These are phyloP conservation scores for Blastobotrys indianensis DNA, from an alignment of 1,139 yeast species.

Conservation along the genomic window DNA sequence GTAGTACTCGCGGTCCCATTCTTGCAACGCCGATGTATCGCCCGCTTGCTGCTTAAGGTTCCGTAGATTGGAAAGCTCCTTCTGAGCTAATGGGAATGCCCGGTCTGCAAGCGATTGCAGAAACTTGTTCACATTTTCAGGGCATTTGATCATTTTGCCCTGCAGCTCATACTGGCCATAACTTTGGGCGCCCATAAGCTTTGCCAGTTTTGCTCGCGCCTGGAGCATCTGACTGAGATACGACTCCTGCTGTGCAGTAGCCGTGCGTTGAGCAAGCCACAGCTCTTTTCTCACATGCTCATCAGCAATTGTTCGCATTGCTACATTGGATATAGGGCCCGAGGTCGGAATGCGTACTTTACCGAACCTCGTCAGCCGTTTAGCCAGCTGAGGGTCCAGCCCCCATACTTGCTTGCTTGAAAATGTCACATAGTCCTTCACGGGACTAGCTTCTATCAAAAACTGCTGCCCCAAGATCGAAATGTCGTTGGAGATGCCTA, in stretches of 20 bases:
- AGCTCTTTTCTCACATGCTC: conserved; percentile 57
- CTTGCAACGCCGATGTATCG: conserved; percentile 42
- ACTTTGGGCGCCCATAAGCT: conserved; percentile 63
- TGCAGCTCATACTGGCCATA: conserved; percentile 77
- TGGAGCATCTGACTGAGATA: conserved; percentile 55
- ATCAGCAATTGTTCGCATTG: conserved; percentile 54
- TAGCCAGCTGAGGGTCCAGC: conserved; percentile 33
- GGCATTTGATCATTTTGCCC: conserved; percentile 85
- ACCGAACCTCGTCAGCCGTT: conserved; percentile 24
- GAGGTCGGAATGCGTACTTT: conserved; percentile 55
- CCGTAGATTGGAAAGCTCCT: conserved; percentile 43
- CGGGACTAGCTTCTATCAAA: conserved; percentile 46
- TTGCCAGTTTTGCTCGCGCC: conserved; percentile 66
- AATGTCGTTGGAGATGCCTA: conserved; percentile 72
- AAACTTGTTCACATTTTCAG: conserved; percentile 69
- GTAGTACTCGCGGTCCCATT: conserved; percentile 90
- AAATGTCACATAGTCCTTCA: conserved; percentile 30
- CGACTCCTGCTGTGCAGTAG: conserved; percentile 51
- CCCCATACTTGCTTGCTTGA: conserved; percentile 34
- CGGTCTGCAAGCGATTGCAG: conserved; percentile 52
- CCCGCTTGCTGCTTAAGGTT: conserved; percentile 31
- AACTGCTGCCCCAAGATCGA: conserved; percentile 81
- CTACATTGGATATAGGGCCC: conserved; percentile 61
- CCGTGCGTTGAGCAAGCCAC: conserved; percentile 67
- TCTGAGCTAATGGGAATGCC: conserved; percentile 50